These are phyloP conservation scores for Lactifluus subvellereus DNA, from an alignment of 768 basidiomycete species.

Conservation along the genomic window DNA sequence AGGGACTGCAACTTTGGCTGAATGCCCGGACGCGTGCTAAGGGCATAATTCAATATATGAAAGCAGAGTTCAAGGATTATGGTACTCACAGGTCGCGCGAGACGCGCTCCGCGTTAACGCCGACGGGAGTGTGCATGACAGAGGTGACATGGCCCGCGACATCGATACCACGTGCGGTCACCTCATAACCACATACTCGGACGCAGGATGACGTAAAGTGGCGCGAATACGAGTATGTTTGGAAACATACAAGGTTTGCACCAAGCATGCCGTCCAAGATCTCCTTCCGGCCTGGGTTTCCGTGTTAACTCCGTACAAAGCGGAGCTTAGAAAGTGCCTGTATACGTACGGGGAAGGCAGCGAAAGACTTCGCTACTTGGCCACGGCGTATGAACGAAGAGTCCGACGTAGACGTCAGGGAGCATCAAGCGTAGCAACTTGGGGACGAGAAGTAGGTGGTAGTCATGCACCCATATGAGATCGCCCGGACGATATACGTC, in stretches of 20 bases:
- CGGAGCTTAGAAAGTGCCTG: conserved; percentile 2
- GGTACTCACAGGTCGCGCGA: conserved; percentile 59
- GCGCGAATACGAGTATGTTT: conserved; percentile 92
- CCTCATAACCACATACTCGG: conserved; percentile 94
- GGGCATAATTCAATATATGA: background rate
- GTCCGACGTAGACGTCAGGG: conserved; percentile 67
- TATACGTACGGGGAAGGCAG: conserved; percentile 73
- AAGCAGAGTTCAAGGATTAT: background rate
- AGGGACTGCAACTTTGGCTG: conserved; percentile 87
- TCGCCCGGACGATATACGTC: conserved; percentile 65
- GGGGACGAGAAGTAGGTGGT: conserved; percentile 90
- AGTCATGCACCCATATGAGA: conserved; percentile 91
- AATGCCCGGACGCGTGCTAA: conserved; percentile 69
- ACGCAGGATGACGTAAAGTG: conserved; percentile 95
- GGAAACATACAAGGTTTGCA: conserved; percentile 94
- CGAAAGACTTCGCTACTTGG: conserved; percentile 95
- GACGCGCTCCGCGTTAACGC: conserved; percentile 89
- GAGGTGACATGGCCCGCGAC: conserved; percentile 78
- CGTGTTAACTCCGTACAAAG: conserved; percentile 2
- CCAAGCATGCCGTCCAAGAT: conserved; percentile 98
- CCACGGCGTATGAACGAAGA: conserved; percentile 98
- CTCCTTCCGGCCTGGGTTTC: conserved; percentile 67
- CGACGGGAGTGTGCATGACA: conserved; percentile 90
- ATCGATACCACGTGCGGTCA: conserved; percentile 64
- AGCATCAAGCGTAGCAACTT: conserved; percentile 71